Percentiles rank a stretch among this genome's conserved stretches.
These are phyloP conservation scores for Knoxdaviesia capensis DNA, from an alignment of 2,329 filamentous ascomycete species.

Conservation along the genomic window DNA sequence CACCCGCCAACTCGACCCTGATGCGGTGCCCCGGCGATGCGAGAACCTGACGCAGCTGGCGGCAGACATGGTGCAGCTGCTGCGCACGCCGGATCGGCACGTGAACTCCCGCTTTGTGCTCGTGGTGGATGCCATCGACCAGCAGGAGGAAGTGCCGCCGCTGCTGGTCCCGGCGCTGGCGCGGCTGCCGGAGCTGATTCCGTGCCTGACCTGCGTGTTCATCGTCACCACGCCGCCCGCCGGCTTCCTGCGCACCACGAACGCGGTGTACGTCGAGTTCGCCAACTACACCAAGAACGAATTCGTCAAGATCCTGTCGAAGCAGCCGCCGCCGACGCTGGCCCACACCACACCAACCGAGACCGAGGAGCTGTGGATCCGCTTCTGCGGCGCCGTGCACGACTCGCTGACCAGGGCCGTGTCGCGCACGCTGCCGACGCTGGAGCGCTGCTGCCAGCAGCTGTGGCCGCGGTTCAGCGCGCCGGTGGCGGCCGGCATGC, in stretches of 20 bases:
- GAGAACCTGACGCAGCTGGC: conserved; percentile 63
- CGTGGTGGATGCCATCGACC: conserved; percentile 75
- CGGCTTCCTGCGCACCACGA: conserved; percentile 46
- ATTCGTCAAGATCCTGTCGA: conserved; percentile 56
- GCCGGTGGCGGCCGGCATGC: conserved; percentile 56
- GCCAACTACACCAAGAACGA: conserved; percentile 67
- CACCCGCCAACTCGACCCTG: conserved; percentile 25
- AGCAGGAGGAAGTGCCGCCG: conserved; percentile 57
- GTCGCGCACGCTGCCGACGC: conserved; percentile 56
- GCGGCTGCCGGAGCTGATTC: conserved; percentile 67
- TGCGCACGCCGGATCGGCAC: conserved; percentile 22
- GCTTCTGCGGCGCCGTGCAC: conserved; percentile 70
- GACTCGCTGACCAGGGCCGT: conserved; percentile 70
- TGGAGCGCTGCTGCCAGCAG: conserved; percentile 46
- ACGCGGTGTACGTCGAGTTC: conserved; percentile 63
- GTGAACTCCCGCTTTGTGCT: conserved; percentile 46
- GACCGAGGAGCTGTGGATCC: conserved; percentile 52
- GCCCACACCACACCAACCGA: conserved; percentile 30
- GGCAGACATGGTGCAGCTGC: conserved; percentile 47
- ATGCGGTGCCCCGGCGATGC: conserved; percentile 39
- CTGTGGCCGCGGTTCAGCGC: conserved; percentile 75
- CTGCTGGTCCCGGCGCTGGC: conserved; percentile 68
- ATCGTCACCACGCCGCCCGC: conserved; percentile 55
- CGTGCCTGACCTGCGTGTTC: conserved; percentile 56
- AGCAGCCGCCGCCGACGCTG: conserved; percentile 21